Evolutionary conservation across 192 early-diverging fungal genomes (phyloP).

Genomic region (Jimgerdemannia lactiflua): DNA sequence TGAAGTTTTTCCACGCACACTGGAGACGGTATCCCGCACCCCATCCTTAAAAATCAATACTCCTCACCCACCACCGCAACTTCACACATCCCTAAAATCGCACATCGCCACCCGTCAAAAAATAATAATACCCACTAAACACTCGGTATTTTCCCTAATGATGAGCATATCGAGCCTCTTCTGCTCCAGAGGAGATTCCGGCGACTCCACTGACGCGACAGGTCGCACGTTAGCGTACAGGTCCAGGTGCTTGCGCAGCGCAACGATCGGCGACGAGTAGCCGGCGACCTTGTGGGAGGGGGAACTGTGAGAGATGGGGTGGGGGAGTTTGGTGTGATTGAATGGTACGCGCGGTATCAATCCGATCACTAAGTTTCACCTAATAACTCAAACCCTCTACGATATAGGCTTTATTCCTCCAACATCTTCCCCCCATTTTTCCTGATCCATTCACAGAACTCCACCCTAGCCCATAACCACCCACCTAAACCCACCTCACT

Average conservation of each 20-base stretch:
- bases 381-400: not conserved
- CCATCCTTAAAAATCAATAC: no score
- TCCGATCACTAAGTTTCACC: not conserved
- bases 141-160: conserved; percentile 98
- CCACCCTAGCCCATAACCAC: conserved; percentile 6
- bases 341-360: not conserved
- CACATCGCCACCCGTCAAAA: not conserved
- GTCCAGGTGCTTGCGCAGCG: conserved; percentile 91
- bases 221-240: conserved; percentile 98
- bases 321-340: no score
- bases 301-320: conserved; percentile 56
- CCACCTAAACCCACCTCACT: conserved; percentile 61
- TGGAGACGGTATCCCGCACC: no score
- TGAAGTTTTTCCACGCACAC: no score
- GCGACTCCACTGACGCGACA: conserved; percentile 69
- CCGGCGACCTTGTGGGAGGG: conserved; percentile 98
- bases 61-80: no score
- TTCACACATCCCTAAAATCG: not conserved
- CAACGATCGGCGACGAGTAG: conserved; percentile 98
- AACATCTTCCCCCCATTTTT: not conserved
- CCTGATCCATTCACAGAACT: not conserved
- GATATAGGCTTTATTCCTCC: not conserved
- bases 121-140: conserved; percentile 62
- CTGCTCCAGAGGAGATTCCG: conserved; percentile 33
- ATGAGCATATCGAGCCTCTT: conserved; percentile 94